phyloP scores from a whole-genome alignment of 164 flowering plant species.

The Piper longum region DNA sequence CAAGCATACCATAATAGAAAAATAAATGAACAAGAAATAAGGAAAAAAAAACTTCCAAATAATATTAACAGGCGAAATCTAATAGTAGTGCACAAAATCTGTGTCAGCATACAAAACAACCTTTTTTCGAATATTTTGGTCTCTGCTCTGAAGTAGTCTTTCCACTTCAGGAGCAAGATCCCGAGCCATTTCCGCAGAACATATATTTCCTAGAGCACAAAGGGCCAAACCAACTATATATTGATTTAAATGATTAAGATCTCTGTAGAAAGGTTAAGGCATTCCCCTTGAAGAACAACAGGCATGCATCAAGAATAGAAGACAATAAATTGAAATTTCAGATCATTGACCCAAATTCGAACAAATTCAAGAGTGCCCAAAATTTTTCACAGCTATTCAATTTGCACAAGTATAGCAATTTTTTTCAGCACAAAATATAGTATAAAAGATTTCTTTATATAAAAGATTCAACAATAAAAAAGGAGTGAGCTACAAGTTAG shows the following conservation, averaged over 20 bases:
- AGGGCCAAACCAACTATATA: constrained; percentile 97
- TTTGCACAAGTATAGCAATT: no score
- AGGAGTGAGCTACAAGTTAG: constrained; percentile 6
- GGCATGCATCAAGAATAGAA: no score
- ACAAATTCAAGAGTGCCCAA: no score
- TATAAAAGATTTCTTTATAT: neutral
- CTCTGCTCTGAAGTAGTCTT: constrained; percentile 80
- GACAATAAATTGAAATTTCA: no score
- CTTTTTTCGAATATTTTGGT: constrained; percentile 91
- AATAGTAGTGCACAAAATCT: neutral
- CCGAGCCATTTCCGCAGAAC: constrained; percentile 99
- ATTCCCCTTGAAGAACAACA: no score
- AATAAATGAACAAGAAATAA: neutral
- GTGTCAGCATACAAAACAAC: constrained; percentile 22
- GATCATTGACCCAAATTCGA: no score
- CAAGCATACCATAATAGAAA: neutral
- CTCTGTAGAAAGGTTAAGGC: constrained; percentile 64
- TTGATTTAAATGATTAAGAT: constrained; percentile 90
- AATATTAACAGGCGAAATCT: neutral
- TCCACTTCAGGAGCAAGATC: constrained; percentile 99
- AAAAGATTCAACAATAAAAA: neutral
- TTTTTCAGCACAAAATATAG: neutral
- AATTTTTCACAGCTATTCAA: no score
- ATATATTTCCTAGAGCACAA: constrained; percentile 95
- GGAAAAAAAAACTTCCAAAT: neutral